Evolutionary conservation across 1,139 yeast species (phyloP).

Genomic region (Saccharomyces uvarum): DNA sequence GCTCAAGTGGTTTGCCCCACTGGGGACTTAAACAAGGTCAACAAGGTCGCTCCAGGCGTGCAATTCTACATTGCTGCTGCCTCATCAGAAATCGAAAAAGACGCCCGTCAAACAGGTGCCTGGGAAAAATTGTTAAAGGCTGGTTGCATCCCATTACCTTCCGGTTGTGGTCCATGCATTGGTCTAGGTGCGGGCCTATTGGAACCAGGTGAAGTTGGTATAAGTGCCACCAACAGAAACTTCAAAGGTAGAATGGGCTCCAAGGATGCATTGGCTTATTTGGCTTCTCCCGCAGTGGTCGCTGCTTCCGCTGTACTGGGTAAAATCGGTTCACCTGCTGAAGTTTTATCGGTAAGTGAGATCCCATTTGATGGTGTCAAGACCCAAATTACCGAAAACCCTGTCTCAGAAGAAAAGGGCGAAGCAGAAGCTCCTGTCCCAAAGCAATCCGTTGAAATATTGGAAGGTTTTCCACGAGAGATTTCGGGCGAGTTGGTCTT

Average conservation of each 20-base stretch:
- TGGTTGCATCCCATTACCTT: slow-evolving; percentile 91
- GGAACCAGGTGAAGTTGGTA: slow-evolving; percentile 94
- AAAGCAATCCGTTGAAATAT: slow-evolving; percentile 51
- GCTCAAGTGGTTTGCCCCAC: slow-evolving; percentile 52
- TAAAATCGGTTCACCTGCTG: slow-evolving; percentile 86
- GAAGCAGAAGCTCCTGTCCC: slow-evolving; percentile 29
- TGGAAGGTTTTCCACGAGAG: slow-evolving; percentile 83
- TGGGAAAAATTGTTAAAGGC: slow-evolving; percentile 87
- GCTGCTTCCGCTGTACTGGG: slow-evolving; percentile 97
- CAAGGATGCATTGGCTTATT: slow-evolving; percentile 87
- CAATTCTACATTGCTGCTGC: slow-evolving; percentile 98
- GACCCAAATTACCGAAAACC: slow-evolving; percentile 30
- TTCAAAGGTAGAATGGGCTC: slow-evolving; percentile 99
- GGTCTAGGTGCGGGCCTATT: slow-evolving; percentile 92
- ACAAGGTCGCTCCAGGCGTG: slow-evolving; percentile 77
- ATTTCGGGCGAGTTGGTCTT: slow-evolving; percentile 87
- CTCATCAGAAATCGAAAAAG: slow-evolving; percentile 82
- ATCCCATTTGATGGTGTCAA: slow-evolving; percentile 23
- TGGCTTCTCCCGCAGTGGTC: slow-evolving; percentile 96
- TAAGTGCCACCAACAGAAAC: slow-evolving; percentile 95
- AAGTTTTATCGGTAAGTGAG: slow-evolving; percentile 47
- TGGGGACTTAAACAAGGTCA: slow-evolving; percentile 36
- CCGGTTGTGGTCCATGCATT: slow-evolving; percentile 99
- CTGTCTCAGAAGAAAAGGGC: slow-evolving; percentile 27
- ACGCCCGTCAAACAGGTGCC: slow-evolving; percentile 83